phyloP scores from a whole-genome alignment of 2,329 filamentous ascomycete species.

The Daldinia sp. region DNA sequence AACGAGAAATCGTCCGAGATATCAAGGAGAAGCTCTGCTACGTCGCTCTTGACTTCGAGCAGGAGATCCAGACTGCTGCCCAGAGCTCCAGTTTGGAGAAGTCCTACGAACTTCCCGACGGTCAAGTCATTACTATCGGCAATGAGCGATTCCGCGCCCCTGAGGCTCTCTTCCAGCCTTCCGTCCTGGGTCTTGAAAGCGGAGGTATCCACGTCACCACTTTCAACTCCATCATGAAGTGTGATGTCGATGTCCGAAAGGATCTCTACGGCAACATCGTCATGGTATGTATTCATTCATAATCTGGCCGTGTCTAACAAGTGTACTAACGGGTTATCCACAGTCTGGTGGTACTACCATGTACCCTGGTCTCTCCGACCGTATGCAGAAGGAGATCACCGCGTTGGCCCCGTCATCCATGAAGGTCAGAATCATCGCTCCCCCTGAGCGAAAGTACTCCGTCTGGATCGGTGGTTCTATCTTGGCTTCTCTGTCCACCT shows the following conservation, averaged over 20 bases:
- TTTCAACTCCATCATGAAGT: slow-evolving; percentile 99
- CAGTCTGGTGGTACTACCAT: slow-evolving; percentile 99
- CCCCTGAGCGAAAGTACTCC: slow-evolving; percentile 99
- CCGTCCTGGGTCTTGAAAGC: slow-evolving; percentile 96
- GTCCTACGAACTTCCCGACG: slow-evolving; percentile 99
- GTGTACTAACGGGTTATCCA: slow-evolving; percentile 50
- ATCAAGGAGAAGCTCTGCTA: slow-evolving; percentile 99
- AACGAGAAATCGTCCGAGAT: slow-evolving; percentile 99
- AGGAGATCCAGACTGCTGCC: slow-evolving; percentile 99
- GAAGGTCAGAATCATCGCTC: slow-evolving; percentile 99
- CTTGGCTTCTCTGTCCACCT: slow-evolving; percentile 98
- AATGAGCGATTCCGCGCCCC: slow-evolving; percentile 99
- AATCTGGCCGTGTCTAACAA: slow-evolving; percentile 11
- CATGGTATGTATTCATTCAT: slow-evolving; percentile 78
- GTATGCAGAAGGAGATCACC: slow-evolving; percentile 99
- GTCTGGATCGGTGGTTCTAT: slow-evolving; percentile 99
- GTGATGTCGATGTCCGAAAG: slow-evolving; percentile 99
- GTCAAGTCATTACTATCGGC: slow-evolving; percentile 99
- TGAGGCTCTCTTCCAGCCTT: slow-evolving; percentile 99
- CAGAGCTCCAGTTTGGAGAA: slow-evolving; percentile 99
- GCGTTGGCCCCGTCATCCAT: slow-evolving; percentile 98
- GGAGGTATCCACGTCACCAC: slow-evolving; percentile 99
- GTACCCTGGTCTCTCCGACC: slow-evolving; percentile 99
- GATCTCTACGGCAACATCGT: slow-evolving; percentile 99
- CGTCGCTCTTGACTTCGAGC: slow-evolving; percentile 99